Evolutionary conservation across 2,329 filamentous ascomycete genomes (phyloP), one percentile per base, ranked within the genome.

Genomic region (Pyrenophora teres): DNA sequence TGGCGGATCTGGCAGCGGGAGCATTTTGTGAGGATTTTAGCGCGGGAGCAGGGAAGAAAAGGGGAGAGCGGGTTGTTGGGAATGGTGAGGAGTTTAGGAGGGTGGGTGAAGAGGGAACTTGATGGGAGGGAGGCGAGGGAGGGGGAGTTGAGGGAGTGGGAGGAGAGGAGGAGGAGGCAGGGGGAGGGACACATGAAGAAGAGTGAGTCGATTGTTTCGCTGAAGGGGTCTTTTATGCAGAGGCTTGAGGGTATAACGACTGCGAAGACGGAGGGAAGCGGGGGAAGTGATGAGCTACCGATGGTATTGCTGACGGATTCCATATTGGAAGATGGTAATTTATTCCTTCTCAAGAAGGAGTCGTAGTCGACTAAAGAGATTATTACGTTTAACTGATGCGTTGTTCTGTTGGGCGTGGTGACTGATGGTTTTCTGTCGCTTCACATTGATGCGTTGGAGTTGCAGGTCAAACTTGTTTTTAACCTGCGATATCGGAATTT

Each of bases 1-100:
- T 54, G 52, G 52, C 25, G 23, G 0, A 52, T 54, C 3, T 54
- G 47, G 47, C 47, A 54, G 39, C 18, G 47, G 3, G 47, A 54
- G 16, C 35, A 40, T 21, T 42, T 42, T 2, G 10, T 52, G 3
- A 36, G 39, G 38, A 51, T 54, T 15, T 18, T 19, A 15, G 15
- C 3, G 12, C 21, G 19, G 13, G 27, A 40, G 12, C 15, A 12
- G 13, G 19, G 7, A 9, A 18, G 37, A 9, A 37, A 42, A 6
- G 38, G 19, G 33, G 16, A 21, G n/a, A 15, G 32, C 18, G 3
- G 6, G 21, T 2, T 5, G 13, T 37, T 2, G 7, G n/a, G 0
- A 3, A 40, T 6, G 31, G 10, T 46, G 8, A 39, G 46, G 37
- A 44, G 36, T 27, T 18, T 25, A 5, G 37, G 38, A 10, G 3